These are phyloP conservation scores for Spergularia bocconei DNA, from an alignment of 148 eudicot genomes.

Conservation along the genomic window DNA sequence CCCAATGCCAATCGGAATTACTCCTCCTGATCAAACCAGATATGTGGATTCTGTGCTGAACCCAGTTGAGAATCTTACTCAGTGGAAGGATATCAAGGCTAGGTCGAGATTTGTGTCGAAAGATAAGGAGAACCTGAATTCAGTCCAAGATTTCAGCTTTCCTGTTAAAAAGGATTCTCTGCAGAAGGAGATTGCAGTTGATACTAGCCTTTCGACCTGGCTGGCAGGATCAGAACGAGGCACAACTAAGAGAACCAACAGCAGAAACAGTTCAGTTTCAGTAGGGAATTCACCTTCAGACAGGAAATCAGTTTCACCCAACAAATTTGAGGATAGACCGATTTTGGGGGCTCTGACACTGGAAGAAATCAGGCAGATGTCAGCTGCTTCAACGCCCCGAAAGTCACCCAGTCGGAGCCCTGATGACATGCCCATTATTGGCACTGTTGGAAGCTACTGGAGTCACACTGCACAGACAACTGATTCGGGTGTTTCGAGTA, in stretches of 20 bases:
- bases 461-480: constrained; percentile 38
- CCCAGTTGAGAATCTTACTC: constrained; percentile 56
- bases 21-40: not conserved
- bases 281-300: constrained; percentile 36
- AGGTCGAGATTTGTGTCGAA: constrained; percentile 23
- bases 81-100: constrained; percentile 44
- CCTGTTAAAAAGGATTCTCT: constrained; percentile 1
- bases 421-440: constrained; percentile 55
- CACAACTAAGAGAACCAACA: constrained; percentile 23
- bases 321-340: constrained; percentile 47
- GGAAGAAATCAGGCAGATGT: constrained; percentile 44
- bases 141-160: constrained; percentile 17
- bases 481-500: constrained; percentile 30
- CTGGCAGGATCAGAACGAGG: constrained; percentile 36
- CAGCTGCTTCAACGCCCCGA: constrained; percentile 40
- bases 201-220: constrained; percentile 75
- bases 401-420: constrained; percentile 39
- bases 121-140: constrained; percentile 46
- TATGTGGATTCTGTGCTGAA: constrained; percentile 36
- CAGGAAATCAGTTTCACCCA: constrained; percentile 32
- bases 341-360: constrained; percentile 53
- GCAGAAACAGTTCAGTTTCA: constrained; percentile 39
- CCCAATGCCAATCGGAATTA: constrained; percentile 36
- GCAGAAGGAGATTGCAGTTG: constrained; percentile 36
- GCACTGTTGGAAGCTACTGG: constrained; percentile 74